Percentiles rank a stretch among this genome's conserved stretches.
Evolutionary conservation across 164 flowering plant species (phyloP).

Genomic region (Umbellularia californica): DNA sequence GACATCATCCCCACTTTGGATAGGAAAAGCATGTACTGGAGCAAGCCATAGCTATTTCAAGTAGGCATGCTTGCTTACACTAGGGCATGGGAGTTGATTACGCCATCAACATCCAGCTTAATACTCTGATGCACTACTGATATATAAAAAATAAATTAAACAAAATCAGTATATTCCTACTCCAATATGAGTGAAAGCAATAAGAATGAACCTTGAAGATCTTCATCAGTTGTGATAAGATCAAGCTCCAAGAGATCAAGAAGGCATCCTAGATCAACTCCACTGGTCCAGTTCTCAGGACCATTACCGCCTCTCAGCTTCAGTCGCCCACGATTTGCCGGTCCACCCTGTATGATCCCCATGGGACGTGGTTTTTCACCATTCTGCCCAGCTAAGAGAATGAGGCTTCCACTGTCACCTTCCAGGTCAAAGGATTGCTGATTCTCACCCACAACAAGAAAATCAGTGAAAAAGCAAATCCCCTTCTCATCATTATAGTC

Average conservation of each 20-base stretch:
- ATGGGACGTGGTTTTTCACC: constrained; percentile 75
- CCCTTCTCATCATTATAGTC: constrained; percentile 97
- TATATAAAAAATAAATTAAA: too few relatives aligned
- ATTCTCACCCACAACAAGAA: constrained; percentile 92
- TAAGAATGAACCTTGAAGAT: constrained; percentile 61
- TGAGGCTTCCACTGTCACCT: constrained; percentile 97
- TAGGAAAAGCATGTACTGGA: too few relatives aligned
- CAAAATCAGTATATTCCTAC: too few relatives aligned
- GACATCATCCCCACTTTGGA: too few relatives aligned
- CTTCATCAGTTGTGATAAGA: constrained; percentile 61
- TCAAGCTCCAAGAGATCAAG: constrained; percentile 90
- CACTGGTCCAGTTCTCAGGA: constrained; percentile 97
- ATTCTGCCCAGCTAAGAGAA: constrained; percentile 59
- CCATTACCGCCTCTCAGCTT: constrained; percentile 80
- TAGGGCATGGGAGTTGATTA: too few relatives aligned
- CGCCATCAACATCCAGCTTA: too few relatives aligned
- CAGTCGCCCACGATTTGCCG: constrained; percentile 92
- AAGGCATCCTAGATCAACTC: constrained; percentile 93
- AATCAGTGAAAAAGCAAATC: constrained; percentile 88
- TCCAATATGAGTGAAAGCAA: background rate
- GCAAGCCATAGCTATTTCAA: too few relatives aligned
- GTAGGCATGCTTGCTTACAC: too few relatives aligned
- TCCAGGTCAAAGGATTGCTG: constrained; percentile 91
- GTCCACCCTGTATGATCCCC: constrained; percentile 98
- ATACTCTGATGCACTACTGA: too few relatives aligned